phyloP scores from a whole-genome alignment of 2,329 filamentous ascomycete species.

The Colletotrichum tofieldiae region DNA sequence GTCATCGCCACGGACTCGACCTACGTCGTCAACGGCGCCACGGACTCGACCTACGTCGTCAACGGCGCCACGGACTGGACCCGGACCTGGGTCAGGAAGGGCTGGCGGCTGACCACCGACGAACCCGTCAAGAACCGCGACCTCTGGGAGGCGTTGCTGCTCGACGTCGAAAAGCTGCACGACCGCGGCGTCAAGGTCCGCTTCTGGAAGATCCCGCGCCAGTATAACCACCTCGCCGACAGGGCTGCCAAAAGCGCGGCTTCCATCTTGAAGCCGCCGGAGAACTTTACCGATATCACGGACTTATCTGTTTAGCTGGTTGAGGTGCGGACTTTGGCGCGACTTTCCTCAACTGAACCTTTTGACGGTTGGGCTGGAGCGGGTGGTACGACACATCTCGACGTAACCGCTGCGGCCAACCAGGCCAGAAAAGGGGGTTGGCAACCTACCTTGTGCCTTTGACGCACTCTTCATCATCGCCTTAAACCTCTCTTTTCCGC shows the following conservation, averaged over 20 bases:
- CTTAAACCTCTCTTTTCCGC: not conserved
- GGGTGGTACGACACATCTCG: not conserved
- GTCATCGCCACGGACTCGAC: conserved; percentile 70
- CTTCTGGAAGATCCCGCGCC: conserved; percentile 64
- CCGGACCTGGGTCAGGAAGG: conserved; percentile 59
- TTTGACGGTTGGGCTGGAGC: not conserved
- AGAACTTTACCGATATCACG: not conserved
- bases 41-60: conserved; percentile 66
- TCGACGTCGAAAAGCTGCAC: conserved; percentile 53
- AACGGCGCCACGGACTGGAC: conserved; percentile 61
- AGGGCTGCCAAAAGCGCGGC: conserved; percentile 54
- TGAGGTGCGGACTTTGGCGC: too few relatives aligned
- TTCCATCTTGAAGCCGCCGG: not conserved
- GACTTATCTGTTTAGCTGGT: not conserved
- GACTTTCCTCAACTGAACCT: not conserved
- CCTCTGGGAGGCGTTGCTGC: conserved; percentile 66
- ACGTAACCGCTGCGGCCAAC: not conserved
- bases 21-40: conserved; percentile 64
- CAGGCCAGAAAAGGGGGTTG: not conserved
- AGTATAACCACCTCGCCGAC: conserved; percentile 61
- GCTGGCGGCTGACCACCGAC: conserved; percentile 58
- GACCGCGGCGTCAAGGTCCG: conserved; percentile 23
- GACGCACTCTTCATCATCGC: not conserved
- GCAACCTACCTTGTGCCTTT: not conserved
- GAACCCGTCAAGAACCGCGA: conserved; percentile 64